These are phyloP conservation scores for Marsdenia floribunda DNA, from an alignment of 257 asterid genomes.

Conservation along the genomic window DNA sequence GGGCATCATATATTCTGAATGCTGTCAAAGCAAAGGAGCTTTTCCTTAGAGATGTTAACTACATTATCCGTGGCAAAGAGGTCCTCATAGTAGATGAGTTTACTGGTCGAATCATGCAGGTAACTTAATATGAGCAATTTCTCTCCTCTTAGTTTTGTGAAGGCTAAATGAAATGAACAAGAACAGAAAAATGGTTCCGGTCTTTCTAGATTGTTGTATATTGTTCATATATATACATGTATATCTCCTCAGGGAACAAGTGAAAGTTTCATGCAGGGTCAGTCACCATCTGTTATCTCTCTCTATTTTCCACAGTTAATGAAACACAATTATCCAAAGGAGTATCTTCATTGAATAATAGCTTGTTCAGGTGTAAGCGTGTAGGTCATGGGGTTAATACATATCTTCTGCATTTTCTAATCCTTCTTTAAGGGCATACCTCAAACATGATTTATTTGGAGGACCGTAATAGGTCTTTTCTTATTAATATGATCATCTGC, in stretches of 20 bases:
- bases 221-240: too few species aligned
- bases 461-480: not conserved
- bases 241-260: conserved; percentile 5
- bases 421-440: not conserved
- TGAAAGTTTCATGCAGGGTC: not conserved
- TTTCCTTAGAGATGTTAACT: conserved; percentile 89
- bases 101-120: conserved; percentile 99
- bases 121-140: conserved; percentile 26
- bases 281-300: not conserved
- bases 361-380: not conserved
- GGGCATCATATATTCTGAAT: conserved; percentile 93
- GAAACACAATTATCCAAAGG: not conserved
- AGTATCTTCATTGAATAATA: not conserved
- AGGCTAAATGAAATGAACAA: conserved; percentile 4
- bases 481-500: not conserved
- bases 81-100: conserved; percentile 95
- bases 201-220: not conserved
- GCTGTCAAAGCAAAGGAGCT: conserved; percentile 96
- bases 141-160: conserved; percentile 10
- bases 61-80: conserved; percentile 90
- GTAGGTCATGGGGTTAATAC: not conserved
- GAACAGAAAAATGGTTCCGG: not conserved
- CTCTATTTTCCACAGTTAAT: not conserved
- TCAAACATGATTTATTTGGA: not conserved
- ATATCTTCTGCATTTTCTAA: not conserved